Evolutionary conservation across 164 flowering plant genomes (phyloP).

Genomic region (Vitis rupestris): DNA sequence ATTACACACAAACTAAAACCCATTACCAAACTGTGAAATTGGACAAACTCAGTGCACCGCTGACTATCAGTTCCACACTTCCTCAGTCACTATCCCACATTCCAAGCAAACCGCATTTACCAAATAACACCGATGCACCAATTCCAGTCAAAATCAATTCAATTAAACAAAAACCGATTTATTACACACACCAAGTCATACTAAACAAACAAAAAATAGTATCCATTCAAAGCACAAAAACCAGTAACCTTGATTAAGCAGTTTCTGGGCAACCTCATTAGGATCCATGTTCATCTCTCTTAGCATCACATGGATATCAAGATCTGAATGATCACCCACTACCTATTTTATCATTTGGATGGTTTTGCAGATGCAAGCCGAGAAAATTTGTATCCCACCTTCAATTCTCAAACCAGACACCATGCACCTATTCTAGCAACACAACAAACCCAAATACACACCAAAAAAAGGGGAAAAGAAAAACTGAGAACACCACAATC

Average conservation of each 20-base stretch:
- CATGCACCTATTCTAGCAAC: constrained; percentile 17
- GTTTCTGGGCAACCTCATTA: constrained; percentile 71
- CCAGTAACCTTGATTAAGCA: constrained; percentile 72
- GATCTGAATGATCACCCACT: constrained; percentile 77
- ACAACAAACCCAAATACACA: not conserved
- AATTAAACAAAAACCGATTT: too few species aligned
- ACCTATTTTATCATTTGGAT: constrained; percentile 79
- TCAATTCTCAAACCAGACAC: constrained; percentile 40
- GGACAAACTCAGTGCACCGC: too few species aligned
- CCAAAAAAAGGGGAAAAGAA: not conserved
- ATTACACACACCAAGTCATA: too few species aligned
- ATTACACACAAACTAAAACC: too few species aligned
- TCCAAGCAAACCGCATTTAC: too few species aligned
- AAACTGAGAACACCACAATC: not conserved
- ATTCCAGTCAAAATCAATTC: too few species aligned
- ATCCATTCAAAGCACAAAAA: not conserved
- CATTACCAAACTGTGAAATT: too few species aligned
- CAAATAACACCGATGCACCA: too few species aligned
- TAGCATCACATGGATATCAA: constrained; percentile 66
- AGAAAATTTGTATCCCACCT: constrained; percentile 35
- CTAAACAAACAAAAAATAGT: not conserved
- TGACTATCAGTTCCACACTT: too few species aligned
- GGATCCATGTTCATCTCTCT: constrained; percentile 87
- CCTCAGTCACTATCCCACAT: too few species aligned
- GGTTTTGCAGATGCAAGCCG: constrained; percentile 50